phyloP scores from a whole-genome alignment of 192 early-diverging fungal genomes.

The Funneliformis geosporum region DNA sequence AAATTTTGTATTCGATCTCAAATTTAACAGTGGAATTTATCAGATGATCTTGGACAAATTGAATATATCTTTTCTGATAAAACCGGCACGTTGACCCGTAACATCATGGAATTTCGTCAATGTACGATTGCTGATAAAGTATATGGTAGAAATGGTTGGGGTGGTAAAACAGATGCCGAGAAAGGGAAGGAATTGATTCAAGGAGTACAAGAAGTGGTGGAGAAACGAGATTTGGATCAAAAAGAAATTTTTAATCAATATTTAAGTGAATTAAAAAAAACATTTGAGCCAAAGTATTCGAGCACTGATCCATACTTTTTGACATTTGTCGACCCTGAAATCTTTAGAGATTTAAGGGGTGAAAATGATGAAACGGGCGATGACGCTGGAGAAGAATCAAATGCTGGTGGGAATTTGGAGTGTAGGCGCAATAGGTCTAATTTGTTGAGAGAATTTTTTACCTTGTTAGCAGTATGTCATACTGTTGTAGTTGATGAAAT shows the following conservation, averaged over 20 bases:
- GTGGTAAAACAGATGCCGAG: constrained; percentile 68
- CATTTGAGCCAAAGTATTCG: constrained; percentile 69
- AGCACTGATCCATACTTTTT: constrained; percentile 63
- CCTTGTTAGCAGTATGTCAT: constrained; percentile 88
- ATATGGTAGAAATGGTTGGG: constrained; percentile 79
- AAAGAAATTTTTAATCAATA: constrained; percentile 57
- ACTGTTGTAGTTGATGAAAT: constrained; percentile 84
- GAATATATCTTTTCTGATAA: constrained; percentile 98
- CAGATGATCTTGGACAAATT: constrained; percentile 95
- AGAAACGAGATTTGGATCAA: constrained; percentile 34
- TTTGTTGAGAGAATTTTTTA: constrained; percentile 83
- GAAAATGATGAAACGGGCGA: constrained; percentile 34
- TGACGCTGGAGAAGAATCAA: neutral
- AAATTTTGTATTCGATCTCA: constrained; percentile 35
- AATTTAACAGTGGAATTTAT: constrained; percentile 80
- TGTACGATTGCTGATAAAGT: constrained; percentile 83
- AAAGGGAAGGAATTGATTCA: constrained; percentile 58
- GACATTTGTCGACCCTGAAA: constrained; percentile 81
- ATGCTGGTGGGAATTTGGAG: neutral
- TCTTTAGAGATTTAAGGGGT: constrained; percentile 74
- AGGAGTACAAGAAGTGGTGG: constrained; percentile 45
- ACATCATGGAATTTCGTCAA: constrained; percentile 96
- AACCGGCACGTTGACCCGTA: constrained; percentile 94
- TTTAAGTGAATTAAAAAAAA: constrained; percentile 55
- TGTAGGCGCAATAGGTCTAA: constrained; percentile 51